Conservation (phyloP, 2,329 filamentous ascomycete genomes). For the Stagonosporopsis cucurbitacearum region DNA sequence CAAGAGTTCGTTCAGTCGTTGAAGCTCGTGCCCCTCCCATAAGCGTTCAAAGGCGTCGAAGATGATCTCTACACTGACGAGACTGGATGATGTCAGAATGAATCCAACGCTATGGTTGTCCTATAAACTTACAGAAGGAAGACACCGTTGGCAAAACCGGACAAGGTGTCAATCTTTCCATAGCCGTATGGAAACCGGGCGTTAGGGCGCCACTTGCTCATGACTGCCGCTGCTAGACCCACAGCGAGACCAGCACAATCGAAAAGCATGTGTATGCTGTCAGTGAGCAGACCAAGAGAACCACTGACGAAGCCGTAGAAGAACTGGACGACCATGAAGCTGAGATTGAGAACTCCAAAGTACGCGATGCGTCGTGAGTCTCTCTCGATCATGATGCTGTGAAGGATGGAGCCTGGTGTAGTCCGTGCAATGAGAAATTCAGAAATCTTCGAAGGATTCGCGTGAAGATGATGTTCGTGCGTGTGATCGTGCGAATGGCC, state of each 20-base stretch:
- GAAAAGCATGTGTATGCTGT: slow-evolving; percentile 99
- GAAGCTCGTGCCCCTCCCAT: slow-evolving; percentile 81
- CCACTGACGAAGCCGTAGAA: slow-evolving; percentile 94
- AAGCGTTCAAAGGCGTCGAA: slow-evolving; percentile 92
- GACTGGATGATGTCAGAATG: slow-evolving; percentile 55
- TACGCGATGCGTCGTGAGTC: slow-evolving; percentile 97
- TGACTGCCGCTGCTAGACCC: slow-evolving; percentile 87
- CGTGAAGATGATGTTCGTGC: slow-evolving; percentile 48
- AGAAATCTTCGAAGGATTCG: slow-evolving; percentile 72
- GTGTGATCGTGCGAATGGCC: slow-evolving; percentile 38
- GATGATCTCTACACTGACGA: slow-evolving; percentile 95
- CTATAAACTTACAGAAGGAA: slow-evolving; percentile 76
- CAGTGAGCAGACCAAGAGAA: slow-evolving; percentile 91
- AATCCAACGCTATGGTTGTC: background rate
- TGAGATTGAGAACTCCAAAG: slow-evolving; percentile 94
- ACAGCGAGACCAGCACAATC: slow-evolving; percentile 93
- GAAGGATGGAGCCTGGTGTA: slow-evolving; percentile 75
- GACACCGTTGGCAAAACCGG: slow-evolving; percentile 94
- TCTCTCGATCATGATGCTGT: slow-evolving; percentile 86
- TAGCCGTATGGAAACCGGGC: slow-evolving; percentile 91
- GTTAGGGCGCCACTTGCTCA: slow-evolving; percentile 95
- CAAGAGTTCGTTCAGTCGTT: slow-evolving; percentile 83
- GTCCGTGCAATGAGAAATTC: slow-evolving; percentile 73
- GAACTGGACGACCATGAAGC: slow-evolving; percentile 92
- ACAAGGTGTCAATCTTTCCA: slow-evolving; percentile 94